phyloP scores from a whole-genome alignment of 2,329 filamentous ascomycete species.

The Dichotomopilus funicola region DNA sequence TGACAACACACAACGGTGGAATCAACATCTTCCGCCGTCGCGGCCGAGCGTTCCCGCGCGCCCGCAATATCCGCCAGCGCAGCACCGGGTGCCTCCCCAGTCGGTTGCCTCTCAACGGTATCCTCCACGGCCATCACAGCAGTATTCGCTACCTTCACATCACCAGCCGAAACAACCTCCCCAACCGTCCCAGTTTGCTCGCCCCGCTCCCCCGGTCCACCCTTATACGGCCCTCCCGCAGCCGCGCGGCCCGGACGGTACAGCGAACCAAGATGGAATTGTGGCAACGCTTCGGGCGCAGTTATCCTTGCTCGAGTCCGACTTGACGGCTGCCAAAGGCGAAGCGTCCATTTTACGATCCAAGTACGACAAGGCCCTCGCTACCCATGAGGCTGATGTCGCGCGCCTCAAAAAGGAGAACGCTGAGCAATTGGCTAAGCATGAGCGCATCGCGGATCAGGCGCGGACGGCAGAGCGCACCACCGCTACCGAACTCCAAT shows the following conservation, averaged over 20 bases:
- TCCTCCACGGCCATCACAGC: constrained; percentile 10
- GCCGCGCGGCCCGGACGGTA: constrained; percentile 19
- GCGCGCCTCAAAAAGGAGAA: constrained; percentile 55
- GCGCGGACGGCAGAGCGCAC: constrained; percentile 59
- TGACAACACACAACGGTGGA: constrained; percentile 20
- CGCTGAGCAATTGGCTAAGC: constrained; percentile 56
- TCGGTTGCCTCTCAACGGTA: constrained; percentile 7
- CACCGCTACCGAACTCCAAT: constrained; percentile 63
- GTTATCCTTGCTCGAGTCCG: constrained; percentile 46
- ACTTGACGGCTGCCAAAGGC: constrained; percentile 58
- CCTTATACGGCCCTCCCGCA: constrained; percentile 30
- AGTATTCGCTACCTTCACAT: constrained; percentile 11
- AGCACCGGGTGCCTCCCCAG: not conserved
- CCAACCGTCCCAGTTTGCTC: constrained; percentile 37
- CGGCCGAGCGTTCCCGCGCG: constrained; percentile 11
- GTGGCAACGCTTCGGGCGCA: constrained; percentile 45
- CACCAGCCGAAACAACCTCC: constrained; percentile 26
- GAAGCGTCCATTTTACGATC: constrained; percentile 70
- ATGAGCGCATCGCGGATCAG: constrained; percentile 57
- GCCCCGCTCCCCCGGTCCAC: constrained; percentile 29
- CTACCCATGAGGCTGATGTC: constrained; percentile 58
- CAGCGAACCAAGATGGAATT: constrained; percentile 31
- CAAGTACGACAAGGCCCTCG: constrained; percentile 56
- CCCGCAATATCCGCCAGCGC: constrained; percentile 13
- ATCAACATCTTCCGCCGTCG: constrained; percentile 16